These are phyloP conservation scores for Allantophomopsis lycopodina DNA, from an alignment of 2,329 filamentous ascomycete genomes.

Conservation along the genomic window DNA sequence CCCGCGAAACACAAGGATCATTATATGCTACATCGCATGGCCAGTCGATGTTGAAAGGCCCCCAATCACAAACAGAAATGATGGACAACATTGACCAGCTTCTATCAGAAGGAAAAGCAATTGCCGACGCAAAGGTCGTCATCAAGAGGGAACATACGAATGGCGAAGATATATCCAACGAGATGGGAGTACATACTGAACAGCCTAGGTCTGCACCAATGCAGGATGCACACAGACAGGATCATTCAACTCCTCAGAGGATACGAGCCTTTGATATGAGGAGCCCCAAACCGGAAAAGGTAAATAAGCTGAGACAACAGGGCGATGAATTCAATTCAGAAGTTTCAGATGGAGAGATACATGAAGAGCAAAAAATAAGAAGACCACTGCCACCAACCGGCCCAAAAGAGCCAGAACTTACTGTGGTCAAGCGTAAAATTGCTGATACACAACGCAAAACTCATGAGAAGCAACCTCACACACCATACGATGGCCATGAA, in stretches of 20 bases:
- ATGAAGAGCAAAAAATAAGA: constrained; percentile 12
- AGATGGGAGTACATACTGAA: neutral
- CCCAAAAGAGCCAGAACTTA: constrained; percentile 7
- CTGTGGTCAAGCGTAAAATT: constrained; percentile 4
- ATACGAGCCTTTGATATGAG: too few relatives aligned
- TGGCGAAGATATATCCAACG: neutral
- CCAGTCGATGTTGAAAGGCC: neutral
- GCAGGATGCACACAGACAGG: neutral
- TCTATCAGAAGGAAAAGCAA: constrained; percentile 1
- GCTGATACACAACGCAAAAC: constrained; percentile 8
- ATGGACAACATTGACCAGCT: constrained; percentile 1
- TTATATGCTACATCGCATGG: constrained; percentile 2
- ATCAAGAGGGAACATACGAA: neutral
- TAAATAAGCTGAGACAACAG: too few relatives aligned
- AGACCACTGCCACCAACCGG: constrained; percentile 7
- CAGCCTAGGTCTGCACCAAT: neutral
- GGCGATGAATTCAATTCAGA: constrained; percentile 4
- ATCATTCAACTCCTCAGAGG: too few relatives aligned
- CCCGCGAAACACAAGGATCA: constrained; percentile 7
- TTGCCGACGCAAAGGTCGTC: neutral
- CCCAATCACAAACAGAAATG: too few relatives aligned
- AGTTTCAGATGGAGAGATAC: constrained; percentile 17
- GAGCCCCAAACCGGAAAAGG: too few relatives aligned
- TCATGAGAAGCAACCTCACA: constrained; percentile 4
- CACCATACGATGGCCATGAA: neutral